Evolutionary conservation across 2,329 filamentous ascomycete genomes (phyloP).

Genomic region (Fusarium vanettenii): DNA sequence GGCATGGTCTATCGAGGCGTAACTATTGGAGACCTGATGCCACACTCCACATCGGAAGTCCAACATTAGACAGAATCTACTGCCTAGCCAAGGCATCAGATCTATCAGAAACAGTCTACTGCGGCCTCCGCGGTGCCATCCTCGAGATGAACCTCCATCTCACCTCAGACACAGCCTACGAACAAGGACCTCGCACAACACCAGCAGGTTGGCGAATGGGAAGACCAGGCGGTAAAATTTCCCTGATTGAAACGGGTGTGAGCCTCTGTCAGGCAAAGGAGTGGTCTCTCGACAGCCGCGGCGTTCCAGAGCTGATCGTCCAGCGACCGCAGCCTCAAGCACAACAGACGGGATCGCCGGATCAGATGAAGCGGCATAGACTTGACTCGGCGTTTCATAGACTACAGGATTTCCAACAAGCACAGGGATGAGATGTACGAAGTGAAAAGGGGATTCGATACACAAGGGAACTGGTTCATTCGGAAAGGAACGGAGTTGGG

Average conservation of each 20-base stretch:
- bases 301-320: constrained; percentile 41
- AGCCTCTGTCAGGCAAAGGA: constrained; percentile 39
- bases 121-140: constrained; percentile 60
- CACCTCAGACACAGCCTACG: constrained; percentile 31
- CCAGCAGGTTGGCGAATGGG: constrained; percentile 43
- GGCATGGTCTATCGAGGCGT: constrained; percentile 58
- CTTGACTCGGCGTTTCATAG: constrained; percentile 39
- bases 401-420: constrained; percentile 24
- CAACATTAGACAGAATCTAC: constrained; percentile 53
- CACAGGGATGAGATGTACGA: background rate
- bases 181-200: constrained; percentile 17
- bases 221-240: constrained; percentile 32
- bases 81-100: constrained; percentile 61
- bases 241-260: constrained; percentile 48
- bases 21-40: constrained; percentile 62
- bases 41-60: constrained; percentile 56
- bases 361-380: constrained; percentile 28
- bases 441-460: background rate
- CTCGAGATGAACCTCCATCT: constrained; percentile 55
- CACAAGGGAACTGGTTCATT: background rate
- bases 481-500: background rate
- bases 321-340: constrained; percentile 23
- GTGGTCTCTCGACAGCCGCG: constrained; percentile 31
- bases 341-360: background rate
- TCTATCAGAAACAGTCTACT: constrained; percentile 60